Evolutionary conservation across 2,329 filamentous ascomycete genomes (phyloP), one percentile per base, ranked within the genome.

Genomic region (Fusarium graminum): DNA sequence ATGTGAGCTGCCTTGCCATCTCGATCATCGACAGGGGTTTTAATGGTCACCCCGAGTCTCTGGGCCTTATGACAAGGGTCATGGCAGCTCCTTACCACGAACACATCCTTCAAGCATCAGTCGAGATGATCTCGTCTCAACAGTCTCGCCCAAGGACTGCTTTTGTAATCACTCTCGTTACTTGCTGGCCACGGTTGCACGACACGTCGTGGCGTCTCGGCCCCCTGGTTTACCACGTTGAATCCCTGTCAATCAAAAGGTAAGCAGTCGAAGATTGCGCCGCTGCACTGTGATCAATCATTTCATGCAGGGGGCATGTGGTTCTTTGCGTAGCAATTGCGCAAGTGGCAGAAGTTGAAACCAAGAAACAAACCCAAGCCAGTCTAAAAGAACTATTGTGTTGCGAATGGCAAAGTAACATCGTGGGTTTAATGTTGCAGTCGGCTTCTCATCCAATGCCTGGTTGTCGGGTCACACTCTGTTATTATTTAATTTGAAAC

Each of bases 271-370:
- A 42, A 46, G 64, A 46, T 46, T 40, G 46, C 36, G 42, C 44
- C 51, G 42, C 38, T 40, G 50, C 36, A 39, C 40, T 50, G 38
- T 34, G 42, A 62, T 60, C 52, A 47, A 41, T 68, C 51, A 63
- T 69, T 52, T 69, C 36, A 68, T 69, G 65, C 65, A 69, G 65
- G 65, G 65, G 61, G 65, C 50, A 56, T 42, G 56, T 54, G 52
- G 56, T 26, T 39, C 49, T 49, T 59, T 52, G 52, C 51, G 43
- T 65, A 43, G n/a, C 50, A 52, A 49, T 55, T 68, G 42, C 50
- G 47, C 34, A 55, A 64, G 26, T 59, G 40, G 28, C n/a, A 32
- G 40, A 49, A 17, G 41, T 38, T 34, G 42, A 32, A 42, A 36
- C 43, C 42, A 57, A 62, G 42, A 55, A 61, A 55, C 59, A 55